Conservation (phyloP, 2,329 filamentous ascomycete genomes). For the Trichothecium sympodiale region DNA sequence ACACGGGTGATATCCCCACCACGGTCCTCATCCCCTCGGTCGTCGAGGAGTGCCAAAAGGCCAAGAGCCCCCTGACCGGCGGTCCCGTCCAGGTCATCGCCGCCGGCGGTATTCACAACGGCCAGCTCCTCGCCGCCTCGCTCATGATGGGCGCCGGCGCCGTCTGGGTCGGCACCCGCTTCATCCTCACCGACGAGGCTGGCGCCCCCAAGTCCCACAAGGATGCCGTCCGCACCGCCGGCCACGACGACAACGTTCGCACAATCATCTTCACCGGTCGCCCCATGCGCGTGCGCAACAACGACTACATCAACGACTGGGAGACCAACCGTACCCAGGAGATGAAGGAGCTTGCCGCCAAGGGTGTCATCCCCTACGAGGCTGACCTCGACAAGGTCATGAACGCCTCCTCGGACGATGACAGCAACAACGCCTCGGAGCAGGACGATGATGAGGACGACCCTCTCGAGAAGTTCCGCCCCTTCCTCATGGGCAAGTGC, state of each 20-base stretch:
- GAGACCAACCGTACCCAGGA: slow-evolving; percentile 81
- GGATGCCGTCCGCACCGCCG: slow-evolving; percentile 82
- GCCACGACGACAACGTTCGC: slow-evolving; percentile 91
- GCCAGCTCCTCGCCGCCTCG: slow-evolving; percentile 76
- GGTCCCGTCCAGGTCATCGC: slow-evolving; percentile 83
- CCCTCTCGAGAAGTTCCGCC: slow-evolving; percentile 79
- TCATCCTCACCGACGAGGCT: slow-evolving; percentile 88
- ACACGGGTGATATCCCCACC: slow-evolving; percentile 90
- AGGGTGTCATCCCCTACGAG: slow-evolving; percentile 90
- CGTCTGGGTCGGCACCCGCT: slow-evolving; percentile 95
- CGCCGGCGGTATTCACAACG: slow-evolving; percentile 89
- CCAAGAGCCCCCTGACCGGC: slow-evolving; percentile 80
- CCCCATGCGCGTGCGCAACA: slow-evolving; percentile 84
- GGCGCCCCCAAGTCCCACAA: slow-evolving; percentile 90
- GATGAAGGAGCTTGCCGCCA: slow-evolving; percentile 82
- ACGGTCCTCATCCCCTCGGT: slow-evolving; percentile 87
- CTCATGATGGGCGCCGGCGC: slow-evolving; percentile 86
- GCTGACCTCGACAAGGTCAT: slow-evolving; percentile 78
- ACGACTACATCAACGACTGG: slow-evolving; percentile 92
- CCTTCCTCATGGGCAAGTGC: slow-evolving; percentile 94
- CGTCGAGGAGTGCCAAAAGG: slow-evolving; percentile 66
- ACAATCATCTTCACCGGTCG: slow-evolving; percentile 98
- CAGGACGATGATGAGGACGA: slow-evolving; percentile 69
- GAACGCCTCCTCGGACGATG: slow-evolving; percentile 51
- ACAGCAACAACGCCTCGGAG: slow-evolving; percentile 51